Base-by-base conservation (phyloP, 202 grass and related monocot species). In the Cymbopogon flexuosus region DNA sequence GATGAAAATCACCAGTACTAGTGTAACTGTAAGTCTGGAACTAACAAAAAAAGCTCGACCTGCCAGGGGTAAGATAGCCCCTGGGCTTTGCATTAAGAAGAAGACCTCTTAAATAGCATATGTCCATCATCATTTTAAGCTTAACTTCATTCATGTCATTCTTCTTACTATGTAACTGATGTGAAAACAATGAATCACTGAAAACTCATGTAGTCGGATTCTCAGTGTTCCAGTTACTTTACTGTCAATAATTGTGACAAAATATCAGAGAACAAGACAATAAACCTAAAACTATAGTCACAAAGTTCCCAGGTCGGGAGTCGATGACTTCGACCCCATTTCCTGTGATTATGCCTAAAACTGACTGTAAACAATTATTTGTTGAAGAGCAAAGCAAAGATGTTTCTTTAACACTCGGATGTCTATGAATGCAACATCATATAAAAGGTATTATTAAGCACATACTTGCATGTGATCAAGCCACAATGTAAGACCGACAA, bases 391-490 rank as follows among this genome's bases (percentile, higher is more conserved):
- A 68, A 52, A 61, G 22, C 10, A 40, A 82, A 73, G 37, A 62
- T 3, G 2, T 51, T 78, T 61, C 29, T 37, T 36, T 16, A 70
- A 43, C 39, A 64, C 27, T 71, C 43, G 5, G 72, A 13, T 14
- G 6, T 41, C 19, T 61, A 79, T 57, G 16, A 64, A 79, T 81
- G 21, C 24, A 58, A 74, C 2, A 47, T 14, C 8, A 40, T 21
- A 29, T 1, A 43, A 68, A 66, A 10, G 75, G 40, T 52, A 66
- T 52, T 62, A 30, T 62, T 31, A 54, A 90, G 52, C 64, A 88
- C 84, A 57, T 89, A 94, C 94, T 83, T 97, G 92, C 94, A 97
- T 93, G 10, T 91, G 85, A 89, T 97, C 94, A 87, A 97, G 90
- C 94, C 94, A 97, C 76, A 97, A 79, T 47, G 94, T 94, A 72